These are phyloP conservation scores for Cercis canadensis DNA, from an alignment of 306 rosid species.

Conservation along the genomic window DNA sequence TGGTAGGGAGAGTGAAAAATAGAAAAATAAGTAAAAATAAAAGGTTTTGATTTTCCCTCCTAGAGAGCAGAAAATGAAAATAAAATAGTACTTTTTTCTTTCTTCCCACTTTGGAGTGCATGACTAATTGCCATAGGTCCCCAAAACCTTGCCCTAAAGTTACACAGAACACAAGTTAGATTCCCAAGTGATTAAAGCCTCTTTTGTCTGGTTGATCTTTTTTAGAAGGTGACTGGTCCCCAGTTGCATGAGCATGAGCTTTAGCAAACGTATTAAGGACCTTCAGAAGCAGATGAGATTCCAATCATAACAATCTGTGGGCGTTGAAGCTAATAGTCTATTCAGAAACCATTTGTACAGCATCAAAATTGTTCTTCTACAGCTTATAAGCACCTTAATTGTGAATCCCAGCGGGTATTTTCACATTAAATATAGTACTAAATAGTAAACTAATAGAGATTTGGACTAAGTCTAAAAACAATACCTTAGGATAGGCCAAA, in stretches of 20 bases:
- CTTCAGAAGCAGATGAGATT: slow-evolving; percentile 18
- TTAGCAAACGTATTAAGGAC: not conserved
- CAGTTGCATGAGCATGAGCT: slow-evolving; percentile 15
- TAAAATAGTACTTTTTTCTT: no score
- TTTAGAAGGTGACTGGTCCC: slow-evolving; percentile 31
- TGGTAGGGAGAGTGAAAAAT: no score
- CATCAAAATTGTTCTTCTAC: slow-evolving; percentile 33
- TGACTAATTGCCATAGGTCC: slow-evolving; percentile 21
- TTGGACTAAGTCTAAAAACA: slow-evolving; percentile 22
- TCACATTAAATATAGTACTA: not conserved
- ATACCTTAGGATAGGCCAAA: not conserved
- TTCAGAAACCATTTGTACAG: slow-evolving; percentile 29
- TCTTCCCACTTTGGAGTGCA: not conserved
- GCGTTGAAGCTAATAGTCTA: slow-evolving; percentile 7
- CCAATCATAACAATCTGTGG: slow-evolving; percentile 35
- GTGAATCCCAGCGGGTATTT: not conserved
- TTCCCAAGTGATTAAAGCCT: not conserved
- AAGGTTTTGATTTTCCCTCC: no score
- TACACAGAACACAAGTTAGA: not conserved
- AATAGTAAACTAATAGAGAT: slow-evolving; percentile 3
- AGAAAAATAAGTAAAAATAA: no score
- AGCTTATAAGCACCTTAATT: slow-evolving; percentile 20
- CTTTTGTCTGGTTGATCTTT: slow-evolving; percentile 5
- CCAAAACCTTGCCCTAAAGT: not conserved
- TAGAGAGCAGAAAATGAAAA: no score